phyloP scores from a whole-genome alignment of 208 protist genomes.

The Leptomonas seymouri region DNA sequence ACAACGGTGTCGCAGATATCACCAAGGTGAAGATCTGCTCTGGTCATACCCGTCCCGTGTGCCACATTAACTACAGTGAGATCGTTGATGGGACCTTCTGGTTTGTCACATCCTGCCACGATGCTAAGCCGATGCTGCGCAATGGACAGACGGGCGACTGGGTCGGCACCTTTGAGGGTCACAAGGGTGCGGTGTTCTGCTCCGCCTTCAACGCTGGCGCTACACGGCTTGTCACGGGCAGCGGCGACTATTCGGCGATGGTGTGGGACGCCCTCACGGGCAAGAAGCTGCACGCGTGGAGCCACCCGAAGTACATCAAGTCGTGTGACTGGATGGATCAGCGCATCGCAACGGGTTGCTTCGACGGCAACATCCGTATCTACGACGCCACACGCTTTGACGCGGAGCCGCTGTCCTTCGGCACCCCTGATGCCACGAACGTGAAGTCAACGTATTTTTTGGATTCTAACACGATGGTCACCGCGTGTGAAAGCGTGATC shows the following conservation, averaged over 20 bases:
- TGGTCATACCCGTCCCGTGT: conserved; percentile 90
- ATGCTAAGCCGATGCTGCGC: conserved; percentile 94
- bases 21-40: conserved; percentile 93
- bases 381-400: conserved; percentile 89
- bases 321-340: conserved; percentile 91
- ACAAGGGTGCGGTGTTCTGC: conserved; percentile 96
- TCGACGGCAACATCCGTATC: conserved; percentile 92
- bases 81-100: conserved; percentile 92
- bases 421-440: conserved; percentile 63
- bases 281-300: conserved; percentile 88
- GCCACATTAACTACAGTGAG: conserved; percentile 93
- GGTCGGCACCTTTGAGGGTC: conserved; percentile 96
- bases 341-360: conserved; percentile 87
- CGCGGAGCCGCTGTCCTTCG: conserved; percentile 73
- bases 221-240: conserved; percentile 90
- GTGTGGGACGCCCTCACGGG: conserved; percentile 94
- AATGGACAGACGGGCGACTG: conserved; percentile 96
- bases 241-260: conserved; percentile 94
- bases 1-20: conserved; percentile 39
- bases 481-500: conserved; percentile 83
- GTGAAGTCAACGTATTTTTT: conserved; percentile 89
- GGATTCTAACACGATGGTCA: conserved; percentile 86
- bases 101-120: conserved; percentile 92
- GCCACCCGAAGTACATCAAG: conserved; percentile 95
- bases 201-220: conserved; percentile 87